These are phyloP conservation scores for Cichorium intybus DNA, from an alignment of 140 eudicot genomes.

Conservation along the genomic window DNA sequence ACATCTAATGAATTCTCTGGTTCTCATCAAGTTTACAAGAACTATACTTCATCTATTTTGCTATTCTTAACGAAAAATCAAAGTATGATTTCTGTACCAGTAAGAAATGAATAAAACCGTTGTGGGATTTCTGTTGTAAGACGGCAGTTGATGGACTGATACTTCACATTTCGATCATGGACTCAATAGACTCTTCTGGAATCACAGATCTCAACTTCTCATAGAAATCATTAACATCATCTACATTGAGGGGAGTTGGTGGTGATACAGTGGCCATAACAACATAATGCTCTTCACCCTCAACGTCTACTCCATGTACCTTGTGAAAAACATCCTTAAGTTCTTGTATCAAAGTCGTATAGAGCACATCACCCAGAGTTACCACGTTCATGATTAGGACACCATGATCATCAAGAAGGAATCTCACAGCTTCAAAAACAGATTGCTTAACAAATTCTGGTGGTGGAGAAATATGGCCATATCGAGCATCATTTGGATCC, in stretches of 20 bases:
- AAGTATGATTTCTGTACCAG: background rate
- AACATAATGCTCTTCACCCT: background rate
- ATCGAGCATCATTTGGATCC: slow-evolving; percentile 53
- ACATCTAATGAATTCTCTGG: background rate
- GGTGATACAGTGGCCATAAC: background rate
- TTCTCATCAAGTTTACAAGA: background rate
- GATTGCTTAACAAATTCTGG: slow-evolving; percentile 1
- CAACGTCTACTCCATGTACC: background rate
- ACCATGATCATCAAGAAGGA: slow-evolving; percentile 38
- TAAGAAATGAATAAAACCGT: slow-evolving; percentile 10
- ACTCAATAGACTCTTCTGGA: background rate
- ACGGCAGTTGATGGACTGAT: no score
- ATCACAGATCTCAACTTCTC: background rate
- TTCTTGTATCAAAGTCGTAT: slow-evolving; percentile 32
- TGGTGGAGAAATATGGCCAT: slow-evolving; percentile 53
- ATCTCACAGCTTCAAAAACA: background rate
- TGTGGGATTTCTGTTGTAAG: no score
- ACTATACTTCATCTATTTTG: slow-evolving; percentile 1
- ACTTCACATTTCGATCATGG: background rate
- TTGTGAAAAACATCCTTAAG: slow-evolving; percentile 32
- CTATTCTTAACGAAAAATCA: background rate
- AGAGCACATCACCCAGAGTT: slow-evolving; percentile 30
- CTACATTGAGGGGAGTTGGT: background rate
- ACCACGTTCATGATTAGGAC: slow-evolving; percentile 52
- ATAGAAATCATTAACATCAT: background rate